Conservation (phyloP, 1,284 basidiomycete species). For the Stereum hirsutum region DNA sequence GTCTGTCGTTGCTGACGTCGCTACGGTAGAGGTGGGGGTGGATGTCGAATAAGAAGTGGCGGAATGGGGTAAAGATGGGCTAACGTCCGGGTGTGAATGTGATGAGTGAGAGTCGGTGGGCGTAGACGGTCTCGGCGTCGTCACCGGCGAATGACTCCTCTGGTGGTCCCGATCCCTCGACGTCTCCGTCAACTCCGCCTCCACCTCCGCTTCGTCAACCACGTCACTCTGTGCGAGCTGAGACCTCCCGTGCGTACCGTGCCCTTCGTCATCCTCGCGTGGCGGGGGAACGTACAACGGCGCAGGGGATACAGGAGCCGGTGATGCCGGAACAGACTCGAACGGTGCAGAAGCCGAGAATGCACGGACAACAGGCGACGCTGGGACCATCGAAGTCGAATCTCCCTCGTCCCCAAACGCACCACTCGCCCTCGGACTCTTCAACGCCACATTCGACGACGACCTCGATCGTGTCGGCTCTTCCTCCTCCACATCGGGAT, state of each 20-base stretch:
- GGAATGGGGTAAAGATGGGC: too few species aligned
- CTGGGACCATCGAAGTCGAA: not conserved
- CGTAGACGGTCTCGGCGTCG: too few species aligned
- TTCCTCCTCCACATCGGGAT: not conserved
- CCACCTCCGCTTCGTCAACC: too few species aligned
- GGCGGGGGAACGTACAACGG: slow-evolving; percentile 1
- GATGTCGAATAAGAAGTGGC: not conserved
- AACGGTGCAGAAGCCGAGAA: not conserved
- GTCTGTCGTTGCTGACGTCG: too few species aligned
- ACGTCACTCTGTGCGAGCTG: too few species aligned
- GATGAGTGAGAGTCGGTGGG: not conserved
- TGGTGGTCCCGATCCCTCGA: too few species aligned
- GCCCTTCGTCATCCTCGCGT: too few species aligned
- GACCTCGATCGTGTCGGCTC: not conserved
- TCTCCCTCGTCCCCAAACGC: not conserved
- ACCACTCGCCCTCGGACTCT: not conserved
- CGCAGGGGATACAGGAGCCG: not conserved
- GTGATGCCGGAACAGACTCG: not conserved
- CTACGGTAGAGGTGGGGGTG: not conserved
- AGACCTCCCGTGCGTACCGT: too few species aligned
- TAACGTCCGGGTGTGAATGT: not conserved
- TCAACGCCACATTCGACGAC: not conserved
- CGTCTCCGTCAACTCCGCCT: too few species aligned
- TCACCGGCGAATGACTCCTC: too few species aligned
- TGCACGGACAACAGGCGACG: not conserved